Evolutionary conservation across 257 asterid genomes (phyloP), one percentile per base, ranked within the genome.

Genomic region (Solanum pimpinellifolium): DNA sequence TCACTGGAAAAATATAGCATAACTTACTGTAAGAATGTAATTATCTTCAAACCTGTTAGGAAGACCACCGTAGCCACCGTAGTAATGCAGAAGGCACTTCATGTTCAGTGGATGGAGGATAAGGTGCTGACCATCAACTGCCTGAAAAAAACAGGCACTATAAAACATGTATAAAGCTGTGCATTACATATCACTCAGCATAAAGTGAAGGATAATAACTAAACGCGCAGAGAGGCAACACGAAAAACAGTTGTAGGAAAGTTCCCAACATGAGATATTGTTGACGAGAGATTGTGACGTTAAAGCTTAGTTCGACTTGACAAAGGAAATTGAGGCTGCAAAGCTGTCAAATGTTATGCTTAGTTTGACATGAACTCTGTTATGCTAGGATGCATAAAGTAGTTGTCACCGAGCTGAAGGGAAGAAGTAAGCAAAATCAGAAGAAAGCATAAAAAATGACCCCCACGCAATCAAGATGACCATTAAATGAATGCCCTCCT

Each of bases 21-120:
- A 27, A 47, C 44, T 65, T 80, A n/a, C 68, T 18, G 60, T 73
- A 84, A 74, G 76, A 42, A 69, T 46, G 39, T 66, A 77, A 39
- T 27, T 29, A 16, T 12, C 73, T 62, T 70, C 87, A 65, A 81
- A 95, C 99, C 98, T 94, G 93, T 92, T 91, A 73, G 99, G 99
- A 88, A 97, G 96, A 87, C 88, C 90, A 87, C 93, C 97, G 89
- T 82, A 92, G 90, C 88, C 93, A 84, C 98, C 98, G 66, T 94
- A 95, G 89, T 95, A 94, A 91, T 94, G 97, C 87, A 97, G 91
- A 89, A 97, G 96, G 88, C 99, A 97, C 92, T 92, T 97, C 99
- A 97, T 94, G 92, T 90, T 94, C 86, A 97, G 86, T 14, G 99
- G 95, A 89, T 94, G 98, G 88, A 97, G 94, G 89, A 97, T 91